Conservation (phyloP, 257 asterid species). For the Nicotiana paniculata region DNA sequence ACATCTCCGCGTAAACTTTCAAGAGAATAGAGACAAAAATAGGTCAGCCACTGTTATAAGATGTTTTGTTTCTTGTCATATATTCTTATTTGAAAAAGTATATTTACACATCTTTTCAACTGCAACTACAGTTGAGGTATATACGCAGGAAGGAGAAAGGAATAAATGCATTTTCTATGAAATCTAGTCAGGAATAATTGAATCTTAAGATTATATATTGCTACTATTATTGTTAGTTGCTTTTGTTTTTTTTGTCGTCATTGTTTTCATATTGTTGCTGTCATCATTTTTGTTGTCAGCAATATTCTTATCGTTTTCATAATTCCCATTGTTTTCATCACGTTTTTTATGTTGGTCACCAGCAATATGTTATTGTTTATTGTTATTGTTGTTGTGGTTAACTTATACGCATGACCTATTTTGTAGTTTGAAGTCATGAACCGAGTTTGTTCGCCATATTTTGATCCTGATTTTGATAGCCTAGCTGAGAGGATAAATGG, state of each 20-base stretch:
- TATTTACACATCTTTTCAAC: background rate
- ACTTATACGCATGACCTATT: background rate
- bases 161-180: background rate
- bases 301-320: background rate
- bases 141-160: background rate
- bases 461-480: constrained; percentile 71
- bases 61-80: background rate
- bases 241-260: background rate
- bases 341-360: background rate
- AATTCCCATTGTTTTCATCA: background rate
- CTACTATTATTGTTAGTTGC: background rate
- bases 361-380: constrained; percentile 6
- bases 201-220: background rate
- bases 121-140: background rate
- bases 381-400: background rate
- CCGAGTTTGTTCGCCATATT: constrained; percentile 53
- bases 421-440: constrained; percentile 36
- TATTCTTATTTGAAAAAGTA: background rate
- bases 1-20: background rate
- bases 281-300: background rate
- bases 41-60: background rate
- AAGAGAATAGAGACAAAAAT: background rate
- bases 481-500: constrained; percentile 63
- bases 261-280: background rate
- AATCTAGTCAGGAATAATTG: background rate